A percentile compares a stretch with the other conserved stretches of the same genome.
phyloP scores from a whole-genome alignment of 2,329 filamentous ascomycete species.

The Ophioceras dolichostomum region DNA sequence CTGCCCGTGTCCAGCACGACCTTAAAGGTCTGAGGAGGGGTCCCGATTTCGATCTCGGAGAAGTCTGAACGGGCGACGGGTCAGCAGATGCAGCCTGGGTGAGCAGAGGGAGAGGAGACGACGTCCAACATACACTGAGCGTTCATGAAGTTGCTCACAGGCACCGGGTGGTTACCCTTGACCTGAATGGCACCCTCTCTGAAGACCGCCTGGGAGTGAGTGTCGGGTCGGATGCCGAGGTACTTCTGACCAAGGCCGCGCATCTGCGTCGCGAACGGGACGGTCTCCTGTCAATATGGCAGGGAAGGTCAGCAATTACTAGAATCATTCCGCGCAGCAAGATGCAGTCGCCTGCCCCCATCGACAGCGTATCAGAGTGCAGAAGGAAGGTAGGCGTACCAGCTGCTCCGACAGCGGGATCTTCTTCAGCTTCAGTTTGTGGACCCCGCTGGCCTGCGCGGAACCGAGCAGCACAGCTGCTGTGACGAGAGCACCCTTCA shows the following conservation, averaged over 20 bases:
- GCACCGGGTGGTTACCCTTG: conserved; percentile 64
- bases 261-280: conserved; percentile 71
- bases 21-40: conserved; percentile 91
- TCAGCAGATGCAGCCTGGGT: background rate
- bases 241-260: conserved; percentile 89
- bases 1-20: conserved; percentile 96
- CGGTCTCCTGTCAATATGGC: conserved; percentile 60
- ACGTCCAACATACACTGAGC: conserved; percentile 71
- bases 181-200: conserved; percentile 55
- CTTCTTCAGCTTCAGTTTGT: conserved; percentile 98
- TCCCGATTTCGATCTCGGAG: conserved; percentile 89
- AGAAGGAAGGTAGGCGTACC: conserved; percentile 36
- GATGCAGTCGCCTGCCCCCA: background rate
- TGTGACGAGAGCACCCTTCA: conserved; percentile 78
- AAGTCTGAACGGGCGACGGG: conserved; percentile 52
- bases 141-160: conserved; percentile 95
- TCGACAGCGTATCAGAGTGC: background rate
- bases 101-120: background rate
- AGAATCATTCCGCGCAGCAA: too few species aligned
- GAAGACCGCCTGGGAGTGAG: conserved; percentile 67
- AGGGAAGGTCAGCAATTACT: conserved; percentile 5
- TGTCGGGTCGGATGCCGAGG: conserved; percentile 66
- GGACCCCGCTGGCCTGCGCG: conserved; percentile 72
- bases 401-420: conserved; percentile 84
- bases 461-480: conserved; percentile 72